Evolutionary conservation across 805 yeast genomes (phyloP).

Genomic region (Tetrapisispora namnaoensis): DNA sequence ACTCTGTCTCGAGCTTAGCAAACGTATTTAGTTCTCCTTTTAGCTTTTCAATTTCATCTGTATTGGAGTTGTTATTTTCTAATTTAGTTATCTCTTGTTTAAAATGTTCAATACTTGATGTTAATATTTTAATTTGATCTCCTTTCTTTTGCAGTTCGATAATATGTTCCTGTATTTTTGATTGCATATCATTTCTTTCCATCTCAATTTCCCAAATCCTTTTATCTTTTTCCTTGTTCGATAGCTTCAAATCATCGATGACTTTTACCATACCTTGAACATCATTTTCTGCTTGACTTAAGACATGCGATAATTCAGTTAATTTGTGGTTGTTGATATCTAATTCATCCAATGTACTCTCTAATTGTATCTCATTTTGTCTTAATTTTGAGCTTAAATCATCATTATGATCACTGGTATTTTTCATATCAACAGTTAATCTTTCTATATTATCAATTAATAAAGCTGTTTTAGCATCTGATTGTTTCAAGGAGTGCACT

Average conservation of each 20-base stretch:
- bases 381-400: slow-evolving; percentile 48
- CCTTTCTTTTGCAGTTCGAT: slow-evolving; percentile 44
- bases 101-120: slow-evolving; percentile 47
- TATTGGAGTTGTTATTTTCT: slow-evolving; percentile 36
- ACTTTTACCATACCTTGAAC: slow-evolving; percentile 43
- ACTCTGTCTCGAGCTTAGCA: slow-evolving; percentile 54
- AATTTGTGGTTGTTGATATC: slow-evolving; percentile 72
- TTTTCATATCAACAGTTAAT: slow-evolving; percentile 47
- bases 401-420: slow-evolving; percentile 43
- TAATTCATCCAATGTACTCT: slow-evolving; percentile 59
- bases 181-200: slow-evolving; percentile 42
- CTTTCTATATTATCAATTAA: slow-evolving; percentile 34
- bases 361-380: slow-evolving; percentile 62
- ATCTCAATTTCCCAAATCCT: slow-evolving; percentile 45
- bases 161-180: slow-evolving; percentile 44
- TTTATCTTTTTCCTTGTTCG: slow-evolving; percentile 44
- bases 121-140: slow-evolving; percentile 39
- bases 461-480: slow-evolving; percentile 29
- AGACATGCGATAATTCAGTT: slow-evolving; percentile 38
- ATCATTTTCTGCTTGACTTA: slow-evolving; percentile 44
- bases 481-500: slow-evolving; percentile 35
- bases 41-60: slow-evolving; percentile 43
- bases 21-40: slow-evolving; percentile 44
- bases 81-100: slow-evolving; percentile 36
- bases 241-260: slow-evolving; percentile 42